A percentile compares a stretch with the other conserved stretches of the same genome.
phyloP scores from a whole-genome alignment of 1,139 yeast species.

The Debaryomyces nepalensis region DNA sequence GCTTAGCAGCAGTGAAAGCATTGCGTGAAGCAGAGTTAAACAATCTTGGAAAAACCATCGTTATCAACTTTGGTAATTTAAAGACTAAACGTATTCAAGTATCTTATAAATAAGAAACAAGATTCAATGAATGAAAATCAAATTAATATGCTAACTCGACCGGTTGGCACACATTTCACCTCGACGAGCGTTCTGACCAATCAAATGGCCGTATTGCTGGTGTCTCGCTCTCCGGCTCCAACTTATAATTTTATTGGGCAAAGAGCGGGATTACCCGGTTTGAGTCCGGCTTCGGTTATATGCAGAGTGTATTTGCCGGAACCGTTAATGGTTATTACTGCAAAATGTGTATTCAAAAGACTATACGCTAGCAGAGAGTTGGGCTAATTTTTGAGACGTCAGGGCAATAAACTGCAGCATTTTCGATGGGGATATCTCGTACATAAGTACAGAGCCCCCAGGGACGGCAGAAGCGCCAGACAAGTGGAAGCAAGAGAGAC shows the following conservation, averaged over 20 bases:
- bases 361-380: constrained; percentile 1
- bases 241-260: constrained; percentile 19
- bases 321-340: constrained; percentile 8
- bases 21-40: constrained; percentile 87
- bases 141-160: constrained; percentile 7
- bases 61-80: constrained; percentile 30
- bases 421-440: constrained; percentile 25
- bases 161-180: constrained; percentile 13
- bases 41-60: constrained; percentile 87
- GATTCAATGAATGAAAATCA: constrained; percentile 6
- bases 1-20: constrained; percentile 90
- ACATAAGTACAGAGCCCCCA: constrained; percentile 26
- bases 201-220: constrained; percentile 20
- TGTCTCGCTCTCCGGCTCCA: constrained; percentile 16
- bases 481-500: constrained; percentile 21
- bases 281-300: neutral
- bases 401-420: constrained; percentile 24
- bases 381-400: constrained; percentile 15
- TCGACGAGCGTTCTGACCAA: constrained; percentile 20
- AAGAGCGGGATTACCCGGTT: constrained; percentile 11
- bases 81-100: constrained; percentile 18
- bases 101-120: constrained; percentile 11
- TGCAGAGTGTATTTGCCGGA: constrained; percentile 3
- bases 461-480: constrained; percentile 19
- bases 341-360: constrained; percentile 5